phyloP scores from a whole-genome alignment of 345 rosid genomes.

The Dovyalis caffra region DNA sequence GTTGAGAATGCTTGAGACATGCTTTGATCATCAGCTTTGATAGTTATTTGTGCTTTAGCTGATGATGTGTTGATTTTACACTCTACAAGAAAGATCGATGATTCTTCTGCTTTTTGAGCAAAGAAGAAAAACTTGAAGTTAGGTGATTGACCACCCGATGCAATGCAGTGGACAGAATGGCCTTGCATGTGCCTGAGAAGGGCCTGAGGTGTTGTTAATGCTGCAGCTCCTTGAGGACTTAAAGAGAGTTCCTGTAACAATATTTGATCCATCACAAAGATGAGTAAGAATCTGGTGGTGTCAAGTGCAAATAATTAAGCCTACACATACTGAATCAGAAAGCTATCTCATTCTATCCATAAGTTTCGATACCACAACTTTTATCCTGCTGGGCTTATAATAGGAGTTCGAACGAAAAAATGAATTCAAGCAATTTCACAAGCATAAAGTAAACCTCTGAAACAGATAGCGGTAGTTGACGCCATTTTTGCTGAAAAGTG shows the following conservation, averaged over 20 bases:
- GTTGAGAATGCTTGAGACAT: constrained; percentile 57
- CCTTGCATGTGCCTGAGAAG: constrained; percentile 83
- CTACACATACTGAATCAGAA: neutral
- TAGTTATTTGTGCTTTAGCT: constrained; percentile 67
- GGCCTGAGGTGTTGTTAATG: constrained; percentile 68
- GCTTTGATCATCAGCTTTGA: constrained; percentile 83
- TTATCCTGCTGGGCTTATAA: neutral
- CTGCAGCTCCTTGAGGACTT: constrained; percentile 68
- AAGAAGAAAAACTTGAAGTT: constrained; percentile 94
- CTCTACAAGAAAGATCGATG: constrained; percentile 66
- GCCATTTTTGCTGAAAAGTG: constrained; percentile 92
- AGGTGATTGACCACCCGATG: constrained; percentile 89
- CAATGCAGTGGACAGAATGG: constrained; percentile 84
- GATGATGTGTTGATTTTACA: constrained; percentile 81
- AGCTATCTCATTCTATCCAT: neutral
- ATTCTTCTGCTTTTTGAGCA: constrained; percentile 75
- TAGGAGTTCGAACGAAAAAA: neutral
- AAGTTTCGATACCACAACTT: neutral
- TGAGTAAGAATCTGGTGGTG: neutral
- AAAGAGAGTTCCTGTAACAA: constrained; percentile 57
- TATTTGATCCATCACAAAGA: constrained; percentile 7
- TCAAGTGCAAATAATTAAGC: neutral
- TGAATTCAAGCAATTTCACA: neutral
- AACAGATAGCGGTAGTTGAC: constrained; percentile 66
- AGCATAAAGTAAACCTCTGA: constrained; percentile 52